A percentile compares a stretch with the other conserved stretches of the same genome.
Evolutionary conservation across 1,139 yeast species (phyloP).

Genomic region (Debaryomyces udenii): DNA sequence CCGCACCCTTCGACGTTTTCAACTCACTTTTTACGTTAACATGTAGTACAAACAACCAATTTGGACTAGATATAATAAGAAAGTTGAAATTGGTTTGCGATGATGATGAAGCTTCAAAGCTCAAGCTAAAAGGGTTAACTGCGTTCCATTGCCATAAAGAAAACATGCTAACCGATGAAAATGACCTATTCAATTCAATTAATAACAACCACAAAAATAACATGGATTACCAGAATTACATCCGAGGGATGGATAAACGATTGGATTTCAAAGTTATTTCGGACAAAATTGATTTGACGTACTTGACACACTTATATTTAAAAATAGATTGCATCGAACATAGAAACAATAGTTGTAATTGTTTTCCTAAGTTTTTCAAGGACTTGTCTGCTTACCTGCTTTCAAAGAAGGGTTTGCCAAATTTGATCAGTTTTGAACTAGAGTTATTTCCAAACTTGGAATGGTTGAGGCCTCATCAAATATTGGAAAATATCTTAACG

Average conservation of each 20-base stretch:
- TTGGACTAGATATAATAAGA: constrained; percentile 34
- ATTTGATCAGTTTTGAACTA: constrained; percentile 32
- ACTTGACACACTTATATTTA: constrained; percentile 29
- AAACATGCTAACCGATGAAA: constrained; percentile 12
- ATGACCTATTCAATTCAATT: constrained; percentile 6
- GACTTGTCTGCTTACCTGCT: constrained; percentile 28
- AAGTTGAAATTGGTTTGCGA: constrained; percentile 25
- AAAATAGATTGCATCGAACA: constrained; percentile 40
- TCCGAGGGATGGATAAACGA: constrained; percentile 23
- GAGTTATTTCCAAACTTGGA: constrained; percentile 41
- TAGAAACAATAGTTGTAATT: constrained; percentile 27
- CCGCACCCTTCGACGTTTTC: constrained; percentile 25
- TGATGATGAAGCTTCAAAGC: constrained; percentile 25
- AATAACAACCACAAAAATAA: constrained; percentile 10
- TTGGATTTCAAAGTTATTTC: constrained; percentile 27
- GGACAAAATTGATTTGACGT: constrained; percentile 29
- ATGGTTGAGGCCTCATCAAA: constrained; percentile 44
- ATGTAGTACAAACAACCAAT: constrained; percentile 35
- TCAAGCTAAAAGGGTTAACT: constrained; percentile 35
- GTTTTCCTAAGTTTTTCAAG: constrained; percentile 36
- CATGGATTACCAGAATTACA: constrained; percentile 15
- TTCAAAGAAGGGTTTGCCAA: constrained; percentile 33
- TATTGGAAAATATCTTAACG: constrained; percentile 33
- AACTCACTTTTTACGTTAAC: constrained; percentile 34
- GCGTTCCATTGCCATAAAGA: constrained; percentile 40